Evolutionary conservation across 2,329 filamentous ascomycete species (phyloP), one percentile per base, ranked within the genome.

Genomic region (Aspergillaceae sp.): DNA sequence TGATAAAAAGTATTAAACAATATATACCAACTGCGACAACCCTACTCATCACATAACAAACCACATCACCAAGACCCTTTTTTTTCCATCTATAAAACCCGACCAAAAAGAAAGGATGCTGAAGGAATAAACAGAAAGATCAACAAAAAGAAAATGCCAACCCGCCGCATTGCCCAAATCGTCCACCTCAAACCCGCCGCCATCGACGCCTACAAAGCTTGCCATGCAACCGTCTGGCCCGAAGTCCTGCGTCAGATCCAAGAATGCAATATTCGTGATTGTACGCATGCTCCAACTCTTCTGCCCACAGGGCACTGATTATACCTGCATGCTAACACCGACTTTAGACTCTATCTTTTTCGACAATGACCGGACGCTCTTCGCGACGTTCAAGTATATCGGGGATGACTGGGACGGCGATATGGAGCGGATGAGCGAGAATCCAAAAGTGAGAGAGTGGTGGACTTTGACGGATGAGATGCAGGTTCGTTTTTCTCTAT

Each of bases 381-480:
- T 90, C 60, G 83, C 84, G 0, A 80, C 73, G 27, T 87, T 89
- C 73, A 89, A 87, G 63, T 91, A 90, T 57, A 73, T 84, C n/a
- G 86, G 87, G 0, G 77, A 77, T 49, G 77, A 87, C 52, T 89
- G 79, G 49, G 80, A 78, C 2, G 82, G 74, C 7, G 86, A 91
- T 59, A 90, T 91, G 87, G 76, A 79, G 64, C 75, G 73, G 50
- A 89, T 90, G 85, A 74, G 76, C 1, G 79, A 79, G 47, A 87
- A 89, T 55, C 76, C 79, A 1, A 83, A 82, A 59, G 83, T 90
- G 32, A 76, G 79, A 46, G 81, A 85, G 63, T 91, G 86, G 87
- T 91, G 86, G 86, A 71, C 71, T 48, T 83, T 90, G 80, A 90
- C 86, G 42, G 86, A 91, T 63, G 72, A 73, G 9, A 87, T 82